phyloP scores from a whole-genome alignment of 306 rosid species.

The Clitoria ternatea region DNA sequence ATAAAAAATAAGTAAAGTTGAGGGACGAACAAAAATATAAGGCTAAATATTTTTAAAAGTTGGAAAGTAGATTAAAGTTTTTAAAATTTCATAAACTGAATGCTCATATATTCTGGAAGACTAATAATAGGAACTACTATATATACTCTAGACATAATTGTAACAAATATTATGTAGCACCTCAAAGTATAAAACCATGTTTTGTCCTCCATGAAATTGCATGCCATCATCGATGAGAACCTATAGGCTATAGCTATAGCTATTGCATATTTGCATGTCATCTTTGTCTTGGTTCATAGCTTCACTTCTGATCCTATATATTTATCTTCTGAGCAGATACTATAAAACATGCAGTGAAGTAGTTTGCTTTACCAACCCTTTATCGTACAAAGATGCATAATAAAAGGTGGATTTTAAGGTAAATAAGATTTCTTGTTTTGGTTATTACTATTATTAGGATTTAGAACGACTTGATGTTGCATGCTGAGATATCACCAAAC shows the following conservation, averaged over 20 bases:
- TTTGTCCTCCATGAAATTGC: neutral
- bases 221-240: neutral
- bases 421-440: neutral
- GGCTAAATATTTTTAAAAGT: too few species aligned
- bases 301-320: neutral
- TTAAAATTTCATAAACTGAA: too few species aligned
- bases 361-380: neutral
- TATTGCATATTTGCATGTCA: too few species aligned
- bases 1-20: too few species aligned
- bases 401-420: neutral
- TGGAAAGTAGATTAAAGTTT: too few species aligned
- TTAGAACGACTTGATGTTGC: too few species aligned
- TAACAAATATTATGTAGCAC: neutral
- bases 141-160: too few species aligned
- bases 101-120: too few species aligned
- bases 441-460: too few species aligned
- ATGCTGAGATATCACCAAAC: neutral
- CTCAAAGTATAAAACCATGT: neutral
- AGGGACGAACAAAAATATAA: too few species aligned
- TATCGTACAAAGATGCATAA: neutral
- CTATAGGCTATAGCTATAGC: neutral
- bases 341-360: neutral
- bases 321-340: neutral
- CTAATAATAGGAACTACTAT: too few species aligned
- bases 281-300: neutral